phyloP scores from a whole-genome alignment of 257 asterid species.

The Knoxia roxburghii region DNA sequence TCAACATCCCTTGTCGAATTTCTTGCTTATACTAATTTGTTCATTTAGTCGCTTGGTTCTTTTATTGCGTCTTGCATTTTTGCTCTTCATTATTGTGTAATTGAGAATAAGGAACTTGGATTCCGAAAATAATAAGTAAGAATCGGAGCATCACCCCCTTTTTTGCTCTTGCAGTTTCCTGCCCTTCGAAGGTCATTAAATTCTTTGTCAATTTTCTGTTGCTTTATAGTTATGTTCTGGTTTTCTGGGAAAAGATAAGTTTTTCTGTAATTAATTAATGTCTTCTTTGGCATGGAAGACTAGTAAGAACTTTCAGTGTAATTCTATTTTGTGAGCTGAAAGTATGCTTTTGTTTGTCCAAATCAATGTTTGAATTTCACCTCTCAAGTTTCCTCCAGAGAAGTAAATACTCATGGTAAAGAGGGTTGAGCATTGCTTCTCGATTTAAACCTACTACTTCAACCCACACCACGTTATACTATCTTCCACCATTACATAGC shows the following conservation, averaged over 20 bases:
- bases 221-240: neutral
- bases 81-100: neutral
- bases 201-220: no score
- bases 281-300: neutral
- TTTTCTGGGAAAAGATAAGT: neutral
- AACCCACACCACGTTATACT: neutral
- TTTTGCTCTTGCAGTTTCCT: neutral
- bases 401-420: neutral
- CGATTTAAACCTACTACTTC: neutral
- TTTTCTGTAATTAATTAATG: neutral
- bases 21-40: neutral
- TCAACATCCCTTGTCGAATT: neutral
- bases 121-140: neutral
- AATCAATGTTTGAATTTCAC: neutral
- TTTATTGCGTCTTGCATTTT: neutral
- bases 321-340: neutral
- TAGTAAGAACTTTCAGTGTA: neutral
- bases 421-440: neutral
- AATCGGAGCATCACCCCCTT: neutral
- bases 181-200: neutral
- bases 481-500: neutral
- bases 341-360: neutral
- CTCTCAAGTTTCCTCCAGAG: neutral
- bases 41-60: neutral
- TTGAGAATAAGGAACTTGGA: neutral